A percentile compares a stretch with the other conserved stretches of the same genome.
Conservation (phyloP, 2,329 filamentous ascomycete species). For the Colletotrichum incanum region DNA sequence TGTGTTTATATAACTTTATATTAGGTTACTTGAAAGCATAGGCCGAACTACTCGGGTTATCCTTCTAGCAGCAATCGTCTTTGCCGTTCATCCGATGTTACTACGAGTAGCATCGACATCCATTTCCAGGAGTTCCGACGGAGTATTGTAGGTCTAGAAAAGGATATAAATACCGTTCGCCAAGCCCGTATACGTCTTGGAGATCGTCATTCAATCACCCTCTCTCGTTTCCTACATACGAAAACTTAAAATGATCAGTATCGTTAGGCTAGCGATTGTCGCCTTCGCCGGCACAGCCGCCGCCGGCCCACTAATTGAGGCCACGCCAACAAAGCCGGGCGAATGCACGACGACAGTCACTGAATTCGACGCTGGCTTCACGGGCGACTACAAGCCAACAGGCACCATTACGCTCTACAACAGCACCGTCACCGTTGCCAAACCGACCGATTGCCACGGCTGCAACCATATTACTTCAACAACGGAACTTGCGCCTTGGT, state of each 20-base stretch:
- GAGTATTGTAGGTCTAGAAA: too few relatives aligned
- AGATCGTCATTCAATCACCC: neutral
- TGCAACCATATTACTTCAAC: conserved; percentile 14
- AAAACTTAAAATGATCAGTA: neutral
- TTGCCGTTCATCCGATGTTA: conserved; percentile 27
- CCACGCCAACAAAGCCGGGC: neutral
- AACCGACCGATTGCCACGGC: conserved; percentile 26
- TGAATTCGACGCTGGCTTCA: conserved; percentile 21
- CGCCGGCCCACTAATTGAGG: neutral
- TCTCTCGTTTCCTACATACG: neutral
- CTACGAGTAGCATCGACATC: neutral
- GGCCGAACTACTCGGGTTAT: neutral
- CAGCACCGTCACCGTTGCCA: conserved; percentile 10
- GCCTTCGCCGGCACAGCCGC: neutral
- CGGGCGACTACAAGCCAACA: conserved; percentile 22
- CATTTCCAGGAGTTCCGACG: neutral
- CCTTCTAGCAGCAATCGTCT: neutral
- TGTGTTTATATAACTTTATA: neutral
- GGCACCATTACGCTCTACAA: conserved; percentile 17
- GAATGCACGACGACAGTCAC: conserved; percentile 23
- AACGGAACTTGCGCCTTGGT: neutral
- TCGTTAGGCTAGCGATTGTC: neutral
- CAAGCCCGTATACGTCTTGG: neutral
- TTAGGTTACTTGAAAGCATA: neutral
- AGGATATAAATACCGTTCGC: neutral